Percentiles rank a stretch among this genome's conserved stretches.
These are phyloP conservation scores for Rhizomucor pusillus DNA, from an alignment of 371 early-diverging fungal species.

Conservation along the genomic window DNA sequence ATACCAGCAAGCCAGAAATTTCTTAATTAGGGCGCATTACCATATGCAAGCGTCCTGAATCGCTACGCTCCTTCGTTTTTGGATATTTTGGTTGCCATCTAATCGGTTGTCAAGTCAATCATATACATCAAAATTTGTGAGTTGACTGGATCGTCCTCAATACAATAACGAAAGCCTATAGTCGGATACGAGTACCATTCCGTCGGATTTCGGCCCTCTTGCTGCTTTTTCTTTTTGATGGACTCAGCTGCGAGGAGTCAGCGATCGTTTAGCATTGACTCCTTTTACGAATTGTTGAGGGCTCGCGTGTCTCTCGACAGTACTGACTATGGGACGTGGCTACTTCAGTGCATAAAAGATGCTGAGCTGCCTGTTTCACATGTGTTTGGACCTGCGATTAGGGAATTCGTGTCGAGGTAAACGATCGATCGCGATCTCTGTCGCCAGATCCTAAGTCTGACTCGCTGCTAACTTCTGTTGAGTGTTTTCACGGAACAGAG, in stretches of 20 bases:
- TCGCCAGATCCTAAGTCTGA: neutral
- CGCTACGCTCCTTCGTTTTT: too few species aligned
- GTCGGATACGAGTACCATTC: too few species aligned
- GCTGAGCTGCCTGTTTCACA: conserved; percentile 36
- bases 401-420: conserved; percentile 41
- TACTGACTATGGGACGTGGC: conserved; percentile 31
- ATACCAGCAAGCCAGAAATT: too few species aligned
- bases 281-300: conserved; percentile 34
- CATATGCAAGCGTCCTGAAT: too few species aligned
- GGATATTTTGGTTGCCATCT: too few species aligned
- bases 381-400: conserved; percentile 32
- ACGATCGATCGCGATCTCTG: neutral
- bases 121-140: too few species aligned
- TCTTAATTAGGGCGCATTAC: too few species aligned
- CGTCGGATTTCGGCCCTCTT: too few species aligned
- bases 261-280: conserved; percentile 28
- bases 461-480: too few species aligned
- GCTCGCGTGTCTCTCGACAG: conserved; percentile 29
- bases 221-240: conserved; percentile 1
- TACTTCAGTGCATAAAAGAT: conserved; percentile 31
- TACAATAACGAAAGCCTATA: too few species aligned
- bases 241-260: conserved; percentile 6
- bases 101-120: too few species aligned
- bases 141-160: too few species aligned
- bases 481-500: conserved; percentile 27